A percentile compares a stretch with the other conserved stretches of the same genome.
These are phyloP conservation scores for Arachnopeziza araneosa DNA, from an alignment of 2,329 filamentous ascomycete genomes.

Conservation along the genomic window DNA sequence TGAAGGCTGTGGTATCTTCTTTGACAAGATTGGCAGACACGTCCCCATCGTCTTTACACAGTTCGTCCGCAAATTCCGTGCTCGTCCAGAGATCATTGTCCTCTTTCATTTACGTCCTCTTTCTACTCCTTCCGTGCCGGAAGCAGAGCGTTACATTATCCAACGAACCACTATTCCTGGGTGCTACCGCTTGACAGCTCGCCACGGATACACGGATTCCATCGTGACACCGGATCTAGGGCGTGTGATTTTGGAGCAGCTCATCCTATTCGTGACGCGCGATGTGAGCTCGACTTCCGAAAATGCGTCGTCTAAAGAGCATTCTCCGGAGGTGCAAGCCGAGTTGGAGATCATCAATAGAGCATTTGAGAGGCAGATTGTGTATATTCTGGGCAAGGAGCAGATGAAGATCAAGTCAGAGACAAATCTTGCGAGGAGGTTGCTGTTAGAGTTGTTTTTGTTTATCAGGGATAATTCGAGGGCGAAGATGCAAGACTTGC, in stretches of 20 bases:
- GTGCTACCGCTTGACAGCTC: constrained; percentile 63
- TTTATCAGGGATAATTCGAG: constrained; percentile 62
- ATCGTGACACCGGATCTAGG: constrained; percentile 61
- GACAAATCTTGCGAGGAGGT: constrained; percentile 36
- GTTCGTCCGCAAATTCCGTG: constrained; percentile 65
- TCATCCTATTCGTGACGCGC: constrained; percentile 44
- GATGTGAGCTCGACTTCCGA: constrained; percentile 22
- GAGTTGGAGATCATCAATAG: constrained; percentile 41
- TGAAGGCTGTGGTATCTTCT: constrained; percentile 64
- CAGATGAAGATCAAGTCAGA: constrained; percentile 45
- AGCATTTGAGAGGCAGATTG: constrained; percentile 43
- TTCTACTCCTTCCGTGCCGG: constrained; percentile 49
- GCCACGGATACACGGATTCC: constrained; percentile 69
- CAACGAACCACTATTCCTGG: constrained; percentile 42
- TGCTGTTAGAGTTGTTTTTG: constrained; percentile 50
- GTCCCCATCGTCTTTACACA: constrained; percentile 65
- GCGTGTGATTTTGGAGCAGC: constrained; percentile 51
- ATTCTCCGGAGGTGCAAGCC: constrained; percentile 24
- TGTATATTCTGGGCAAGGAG: constrained; percentile 58
- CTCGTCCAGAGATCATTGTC: constrained; percentile 61
- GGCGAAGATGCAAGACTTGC: constrained; percentile 60
- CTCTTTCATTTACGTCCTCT: constrained; percentile 70
- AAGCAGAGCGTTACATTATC: constrained; percentile 43
- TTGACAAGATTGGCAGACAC: constrained; percentile 67
- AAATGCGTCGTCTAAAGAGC: constrained; percentile 11